Evolutionary conservation across 2,329 filamentous ascomycete species (phyloP), one percentile per base, ranked within the genome.

Genomic region (Xylaria arbuscula): DNA sequence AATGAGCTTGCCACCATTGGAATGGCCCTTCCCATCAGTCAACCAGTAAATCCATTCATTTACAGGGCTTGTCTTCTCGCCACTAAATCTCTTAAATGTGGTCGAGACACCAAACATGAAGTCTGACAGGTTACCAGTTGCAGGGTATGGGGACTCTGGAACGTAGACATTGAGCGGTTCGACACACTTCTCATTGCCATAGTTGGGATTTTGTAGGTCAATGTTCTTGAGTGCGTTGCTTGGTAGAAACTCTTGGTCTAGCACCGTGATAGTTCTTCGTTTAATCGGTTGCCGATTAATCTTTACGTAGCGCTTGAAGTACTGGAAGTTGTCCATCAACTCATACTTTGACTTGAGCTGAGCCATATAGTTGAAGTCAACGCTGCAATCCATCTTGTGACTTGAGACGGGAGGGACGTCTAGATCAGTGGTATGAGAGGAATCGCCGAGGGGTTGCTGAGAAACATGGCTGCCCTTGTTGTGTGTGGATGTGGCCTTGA

Each of bases 31-130:
- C 67, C 85, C 83, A 73, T 89, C 85, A 2, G 87, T 88, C 67
- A 89, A 80, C 87, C 87, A 89, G 76, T 85, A 88, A 5, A 84
- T 82, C 87, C 87, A 89, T 75, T 89, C 87, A 69, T 85, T 84
- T 59, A 88, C 83, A 0, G 86, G 85, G 61, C 81, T 85, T 2
- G 84, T 87, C 62, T 81, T 81, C 0, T 82, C 78, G 70, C 86
- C 83, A 73, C 80, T 85, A 72, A 89, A 85, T 65, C 86, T 80
- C 71, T 84, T 80, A 78, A 85, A 88, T 2, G 86, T 88, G 9
- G 87, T 88, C 0, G 87, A 88, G 5, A 89, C 85, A 48, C 86
- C 86, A 69, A 88, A 88, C 76, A 88, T 84, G 76, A 88, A 86
- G 68, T 87, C 85, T 45, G 85, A 86, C 11, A 85, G 82, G 67